Evolutionary conservation across 116 monocot genomes (phyloP), one percentile per base, ranked within the genome.

Genomic region (Cymodocea nodosa): DNA sequence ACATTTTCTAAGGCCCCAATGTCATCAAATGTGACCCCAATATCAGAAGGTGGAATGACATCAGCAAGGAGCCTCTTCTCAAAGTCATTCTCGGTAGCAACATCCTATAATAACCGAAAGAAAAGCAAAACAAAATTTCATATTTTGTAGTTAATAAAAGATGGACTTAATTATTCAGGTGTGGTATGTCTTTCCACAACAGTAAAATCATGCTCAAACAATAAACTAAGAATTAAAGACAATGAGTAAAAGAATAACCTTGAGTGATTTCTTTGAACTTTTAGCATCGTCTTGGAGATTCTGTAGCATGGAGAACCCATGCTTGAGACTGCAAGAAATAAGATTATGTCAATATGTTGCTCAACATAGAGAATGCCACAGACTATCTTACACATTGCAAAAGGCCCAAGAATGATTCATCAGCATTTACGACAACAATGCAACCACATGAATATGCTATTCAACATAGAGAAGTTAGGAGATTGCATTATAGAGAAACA

Each of bases 1-100:
- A 98, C 98, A 79, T 89, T 92, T 62, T 98, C 98, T 60, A 98
- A 70, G 17, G 92, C 92, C 56, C 98, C 98, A 77, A 98, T 98
- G 67, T 98, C 89, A 68, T 92, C 89, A 82, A 98, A 98, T 59
- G 91, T 84, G 72, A 98, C 89, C 37, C 98, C 98, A 77, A 98
- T 92, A 17, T 98, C 98, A 82, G 65, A 84, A 35, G 98, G 84
- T 51, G 98, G 92, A 73, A 98, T 98, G 65, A 98, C 98, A 79
- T 98, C 98, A 64, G 70, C 72, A 30, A 98, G 80, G 77, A 98
- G 98, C 60, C 81, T 84, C 65, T 98, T 98, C 75, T 98, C 98
- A 71, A 98, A 98, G 68, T 98, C 92, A 70, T 98, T 98, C 71
- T 98, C 98, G 34, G 98, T 98, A 50, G 79, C 84, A 50, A 98